Conservation (phyloP, 345 rosid genomes). For the Litchi chinensis region DNA sequence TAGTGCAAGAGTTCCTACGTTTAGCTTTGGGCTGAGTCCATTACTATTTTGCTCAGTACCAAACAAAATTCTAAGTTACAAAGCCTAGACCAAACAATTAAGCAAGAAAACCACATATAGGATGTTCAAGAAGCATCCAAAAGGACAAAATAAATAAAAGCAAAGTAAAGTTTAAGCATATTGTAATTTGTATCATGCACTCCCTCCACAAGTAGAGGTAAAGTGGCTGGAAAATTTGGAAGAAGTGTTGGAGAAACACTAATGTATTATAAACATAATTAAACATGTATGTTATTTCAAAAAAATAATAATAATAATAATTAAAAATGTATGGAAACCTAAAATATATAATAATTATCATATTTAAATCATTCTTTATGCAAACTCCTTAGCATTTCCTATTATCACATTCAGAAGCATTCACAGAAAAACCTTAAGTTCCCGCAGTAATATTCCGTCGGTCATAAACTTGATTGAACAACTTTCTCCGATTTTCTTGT, state of each 20-base stretch:
- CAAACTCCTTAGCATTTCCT: background rate
- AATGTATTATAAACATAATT: background rate
- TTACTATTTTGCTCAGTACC: background rate
- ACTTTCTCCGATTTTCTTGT: conserved; percentile 74
- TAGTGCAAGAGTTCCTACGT: background rate
- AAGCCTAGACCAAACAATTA: background rate
- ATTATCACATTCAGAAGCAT: background rate
- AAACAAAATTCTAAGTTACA: background rate
- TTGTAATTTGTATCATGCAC: background rate
- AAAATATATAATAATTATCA: background rate
- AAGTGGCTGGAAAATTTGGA: background rate
- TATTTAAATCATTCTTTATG: background rate
- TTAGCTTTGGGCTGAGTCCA: background rate
- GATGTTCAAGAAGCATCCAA: background rate
- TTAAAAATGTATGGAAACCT: background rate
- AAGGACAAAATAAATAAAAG: background rate
- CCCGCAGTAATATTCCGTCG: conserved; percentile 92
- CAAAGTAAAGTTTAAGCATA: background rate
- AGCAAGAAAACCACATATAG: background rate
- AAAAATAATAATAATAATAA: background rate
- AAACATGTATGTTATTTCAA: background rate
- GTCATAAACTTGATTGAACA: conserved; percentile 94
- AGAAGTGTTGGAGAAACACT: background rate
- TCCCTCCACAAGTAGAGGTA: background rate
- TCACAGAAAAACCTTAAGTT: conserved; percentile 66